phyloP scores from a whole-genome alignment of 2,329 filamentous ascomycete species.

The Clarireedia homoeocarpa region DNA sequence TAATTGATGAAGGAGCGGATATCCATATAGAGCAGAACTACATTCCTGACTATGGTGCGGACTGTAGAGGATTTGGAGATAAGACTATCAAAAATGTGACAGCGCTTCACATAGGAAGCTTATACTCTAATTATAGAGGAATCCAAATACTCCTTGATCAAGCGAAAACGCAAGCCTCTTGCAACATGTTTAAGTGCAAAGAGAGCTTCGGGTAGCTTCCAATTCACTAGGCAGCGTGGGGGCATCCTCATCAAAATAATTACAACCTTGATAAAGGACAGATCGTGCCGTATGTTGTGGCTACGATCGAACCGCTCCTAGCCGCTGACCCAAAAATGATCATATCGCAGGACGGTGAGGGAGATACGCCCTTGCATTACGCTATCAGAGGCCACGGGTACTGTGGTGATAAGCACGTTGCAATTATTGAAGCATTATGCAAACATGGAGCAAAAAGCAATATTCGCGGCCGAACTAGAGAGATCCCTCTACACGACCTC shows the following conservation, averaged over 20 bases:
- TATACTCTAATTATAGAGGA: constrained; percentile 11
- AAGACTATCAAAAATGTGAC: constrained; percentile 6
- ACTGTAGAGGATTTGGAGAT: not conserved
- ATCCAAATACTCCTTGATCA: constrained; percentile 13
- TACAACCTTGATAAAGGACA: too few relatives aligned
- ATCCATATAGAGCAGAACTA: not conserved
- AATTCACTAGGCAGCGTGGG: constrained; percentile 16
- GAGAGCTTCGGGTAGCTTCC: not conserved
- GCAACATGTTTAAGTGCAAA: constrained; percentile 6
- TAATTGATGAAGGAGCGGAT: not conserved
- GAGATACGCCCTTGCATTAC: constrained; percentile 17
- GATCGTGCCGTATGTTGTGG: too few relatives aligned
- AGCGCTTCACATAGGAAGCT: constrained; percentile 12
- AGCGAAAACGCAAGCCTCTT: constrained; percentile 10
- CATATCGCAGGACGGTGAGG: constrained; percentile 16
- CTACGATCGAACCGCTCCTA: not conserved
- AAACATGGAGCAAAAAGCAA: constrained; percentile 16
- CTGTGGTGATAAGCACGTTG: too few relatives aligned
- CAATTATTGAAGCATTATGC: constrained; percentile 8
- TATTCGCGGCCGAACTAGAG: constrained; percentile 13
- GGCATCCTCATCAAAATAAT: not conserved
- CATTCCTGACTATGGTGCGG: too few relatives aligned
- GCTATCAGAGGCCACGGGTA: constrained; percentile 3
- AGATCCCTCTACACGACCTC: constrained; percentile 14
- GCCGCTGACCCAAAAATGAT: constrained; percentile 14